phyloP scores from a whole-genome alignment of 2,329 filamentous ascomycete species.

The Colletotrichum orbiculare region DNA sequence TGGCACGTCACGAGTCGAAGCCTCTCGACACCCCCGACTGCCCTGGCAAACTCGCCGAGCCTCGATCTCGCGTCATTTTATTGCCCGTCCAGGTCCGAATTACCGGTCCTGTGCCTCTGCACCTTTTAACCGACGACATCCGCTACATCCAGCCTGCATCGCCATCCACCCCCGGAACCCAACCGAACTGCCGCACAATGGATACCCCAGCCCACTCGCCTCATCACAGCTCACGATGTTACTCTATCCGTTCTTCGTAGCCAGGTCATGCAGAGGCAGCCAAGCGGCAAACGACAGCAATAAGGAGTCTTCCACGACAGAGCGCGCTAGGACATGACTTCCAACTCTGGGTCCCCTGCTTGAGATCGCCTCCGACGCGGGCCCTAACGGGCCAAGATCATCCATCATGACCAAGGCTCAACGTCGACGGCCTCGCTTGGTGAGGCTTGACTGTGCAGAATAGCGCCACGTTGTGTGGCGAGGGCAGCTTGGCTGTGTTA shows the following conservation, averaged over 20 bases:
- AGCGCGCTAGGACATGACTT: conserved; percentile 29
- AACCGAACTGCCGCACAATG: too few species aligned
- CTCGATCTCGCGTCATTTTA: too few species aligned
- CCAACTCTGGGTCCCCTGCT: conserved; percentile 26
- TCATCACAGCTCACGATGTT: conserved; percentile 12
- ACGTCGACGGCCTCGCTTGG: background rate
- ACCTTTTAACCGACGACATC: too few species aligned
- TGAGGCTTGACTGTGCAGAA: background rate
- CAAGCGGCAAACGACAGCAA: background rate
- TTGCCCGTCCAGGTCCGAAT: too few species aligned
- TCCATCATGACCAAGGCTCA: conserved; percentile 24
- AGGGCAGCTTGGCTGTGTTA: too few species aligned
- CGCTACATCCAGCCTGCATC: too few species aligned
- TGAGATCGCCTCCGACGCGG: conserved; percentile 13
- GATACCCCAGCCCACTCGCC: too few species aligned
- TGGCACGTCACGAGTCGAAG: too few species aligned
- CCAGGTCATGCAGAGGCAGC: conserved; percentile 2
- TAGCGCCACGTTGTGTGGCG: conserved; percentile 20
- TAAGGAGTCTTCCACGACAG: conserved; percentile 1
- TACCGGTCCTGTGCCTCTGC: too few species aligned
- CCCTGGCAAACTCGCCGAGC: too few species aligned
- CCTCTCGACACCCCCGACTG: too few species aligned
- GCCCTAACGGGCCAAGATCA: conserved; percentile 15
- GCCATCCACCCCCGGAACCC: too few species aligned
- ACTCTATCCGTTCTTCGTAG: conserved; percentile 1